Conservation (phyloP, 352 stramenopile species). For the Phytopythium boreale region DNA sequence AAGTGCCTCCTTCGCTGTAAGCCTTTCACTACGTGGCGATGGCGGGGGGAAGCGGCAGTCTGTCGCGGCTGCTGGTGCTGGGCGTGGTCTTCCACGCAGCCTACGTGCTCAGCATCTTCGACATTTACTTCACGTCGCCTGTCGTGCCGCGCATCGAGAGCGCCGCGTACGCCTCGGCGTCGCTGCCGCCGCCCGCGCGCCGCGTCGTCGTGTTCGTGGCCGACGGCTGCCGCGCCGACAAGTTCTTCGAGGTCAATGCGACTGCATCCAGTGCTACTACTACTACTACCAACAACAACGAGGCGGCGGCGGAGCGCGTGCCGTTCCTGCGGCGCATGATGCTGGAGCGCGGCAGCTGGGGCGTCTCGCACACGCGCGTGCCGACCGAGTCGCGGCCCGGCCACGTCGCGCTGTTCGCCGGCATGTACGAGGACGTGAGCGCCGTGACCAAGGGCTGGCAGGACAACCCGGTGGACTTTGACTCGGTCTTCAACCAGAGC, state of each 20-base stretch:
- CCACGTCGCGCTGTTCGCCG: conserved; percentile 82
- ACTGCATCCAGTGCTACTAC: not conserved
- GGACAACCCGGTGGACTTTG: conserved; percentile 86
- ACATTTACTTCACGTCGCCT: conserved; percentile 89
- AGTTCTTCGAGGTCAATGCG: conserved; percentile 70
- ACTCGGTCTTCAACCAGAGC: conserved; percentile 87
- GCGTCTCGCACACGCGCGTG: conserved; percentile 85
- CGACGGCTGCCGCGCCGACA: conserved; percentile 81
- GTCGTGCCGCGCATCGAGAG: conserved; percentile 69
- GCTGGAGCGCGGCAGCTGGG: conserved; percentile 53
- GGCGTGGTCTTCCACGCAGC: conserved; percentile 76
- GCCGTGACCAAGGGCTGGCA: conserved; percentile 87
- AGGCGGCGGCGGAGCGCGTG: conserved; percentile 31
- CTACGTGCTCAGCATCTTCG: conserved; percentile 89
- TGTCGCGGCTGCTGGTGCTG: conserved; percentile 49
- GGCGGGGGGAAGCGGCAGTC: conserved; percentile 8
- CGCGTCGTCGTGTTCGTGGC: conserved; percentile 81
- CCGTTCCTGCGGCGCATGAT: conserved; percentile 68
- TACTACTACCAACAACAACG: not conserved
- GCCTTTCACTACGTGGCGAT: not conserved
- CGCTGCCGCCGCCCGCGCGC: conserved; percentile 38
- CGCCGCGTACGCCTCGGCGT: conserved; percentile 27
- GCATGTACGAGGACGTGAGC: conserved; percentile 88
- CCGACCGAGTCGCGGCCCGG: conserved; percentile 83
- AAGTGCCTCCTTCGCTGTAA: no score